Base-by-base conservation (phyloP, 1,284 basidiomycete species). In the Clitocybe nebularis region DNA sequence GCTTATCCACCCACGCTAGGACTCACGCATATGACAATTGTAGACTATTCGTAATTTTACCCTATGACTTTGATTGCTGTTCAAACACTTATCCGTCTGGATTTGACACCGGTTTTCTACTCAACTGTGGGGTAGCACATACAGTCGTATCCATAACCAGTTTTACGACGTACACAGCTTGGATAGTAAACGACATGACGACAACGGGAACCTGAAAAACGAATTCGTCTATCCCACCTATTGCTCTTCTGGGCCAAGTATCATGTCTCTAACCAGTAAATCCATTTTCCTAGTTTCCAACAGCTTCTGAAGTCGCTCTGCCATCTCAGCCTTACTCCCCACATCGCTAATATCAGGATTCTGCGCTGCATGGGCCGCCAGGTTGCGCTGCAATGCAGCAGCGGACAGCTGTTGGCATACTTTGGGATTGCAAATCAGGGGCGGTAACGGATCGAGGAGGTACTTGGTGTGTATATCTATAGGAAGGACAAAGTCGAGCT, bases 341-440 rank as follows among this genome's bases (percentile, higher is more conserved):
- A 57, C 51, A 0, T 63, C 53, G 23, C 64, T 13, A 22, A 74
- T 64, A 5, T 48, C 47, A 17, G 61, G 50, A 41, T 73, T 70
- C 17, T 48, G 52, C 2, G 43, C 54, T 11, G 67, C 62, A 53
- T 84, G 80, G 1, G 70, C 79, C 13, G 62, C 60, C 5, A 84
- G 67, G 52, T 84, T 84, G 11, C 72, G 64, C 50, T 69, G 68
- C 22, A 84, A 61, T 0, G 74, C 77, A 0, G 63, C 59, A 5
- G 55, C 46, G 8, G 75, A 71, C 8, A 83, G 64, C 3, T 59
- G 52, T 6, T 52, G 36, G 47, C 73, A 76, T 6, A 62, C 48
- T 5, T 51, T 48, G 3, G 77, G 71, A 40, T 72, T 63, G 9
- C 57, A 58, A 44, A 81, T 69, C 21, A 82, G 64, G 3, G 79